Evolutionary conservation across 179 eudicot genomes (phyloP).

Genomic region (Spinacia oleracea): DNA sequence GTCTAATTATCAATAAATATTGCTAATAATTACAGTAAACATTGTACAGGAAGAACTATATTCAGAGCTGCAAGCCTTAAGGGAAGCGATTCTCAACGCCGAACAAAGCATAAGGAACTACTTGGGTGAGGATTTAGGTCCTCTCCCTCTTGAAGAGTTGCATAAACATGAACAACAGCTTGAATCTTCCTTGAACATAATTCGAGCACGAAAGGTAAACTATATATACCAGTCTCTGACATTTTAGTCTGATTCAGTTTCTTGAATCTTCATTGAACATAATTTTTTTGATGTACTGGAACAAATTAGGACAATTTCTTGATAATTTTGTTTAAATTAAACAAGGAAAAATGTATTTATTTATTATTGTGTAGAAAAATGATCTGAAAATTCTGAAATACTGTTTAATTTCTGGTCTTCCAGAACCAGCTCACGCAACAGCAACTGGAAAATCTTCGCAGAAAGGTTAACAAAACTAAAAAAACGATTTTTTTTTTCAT

Average conservation of each 20-base stretch:
- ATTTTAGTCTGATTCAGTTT: not conserved
- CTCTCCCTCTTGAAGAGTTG: constrained; percentile 34
- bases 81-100: constrained; percentile 25
- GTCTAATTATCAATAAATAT: too few species aligned
- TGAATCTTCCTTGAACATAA: constrained; percentile 33
- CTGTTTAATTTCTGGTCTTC: constrained; percentile 22
- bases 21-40: too few species aligned
- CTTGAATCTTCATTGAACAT: not conserved
- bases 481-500: not conserved
- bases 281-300: not conserved
- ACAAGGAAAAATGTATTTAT: not conserved
- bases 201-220: constrained; percentile 45
- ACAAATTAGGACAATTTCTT: not conserved
- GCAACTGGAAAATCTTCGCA: constrained; percentile 48
- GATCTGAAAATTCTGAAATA: not conserved
- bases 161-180: constrained; percentile 42
- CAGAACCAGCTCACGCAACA: constrained; percentile 48
- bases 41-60: constrained; percentile 30
- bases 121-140: constrained; percentile 37
- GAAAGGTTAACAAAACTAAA: constrained; percentile 32
- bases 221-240: not conserved
- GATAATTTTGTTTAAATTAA: not conserved
- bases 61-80: constrained; percentile 32
- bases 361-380: not conserved
- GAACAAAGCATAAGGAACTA: constrained; percentile 32